Percentiles rank a stretch among this genome's conserved stretches.
Evolutionary conservation across 1,284 basidiomycete species (phyloP).

Genomic region (Takashimella koratensis): DNA sequence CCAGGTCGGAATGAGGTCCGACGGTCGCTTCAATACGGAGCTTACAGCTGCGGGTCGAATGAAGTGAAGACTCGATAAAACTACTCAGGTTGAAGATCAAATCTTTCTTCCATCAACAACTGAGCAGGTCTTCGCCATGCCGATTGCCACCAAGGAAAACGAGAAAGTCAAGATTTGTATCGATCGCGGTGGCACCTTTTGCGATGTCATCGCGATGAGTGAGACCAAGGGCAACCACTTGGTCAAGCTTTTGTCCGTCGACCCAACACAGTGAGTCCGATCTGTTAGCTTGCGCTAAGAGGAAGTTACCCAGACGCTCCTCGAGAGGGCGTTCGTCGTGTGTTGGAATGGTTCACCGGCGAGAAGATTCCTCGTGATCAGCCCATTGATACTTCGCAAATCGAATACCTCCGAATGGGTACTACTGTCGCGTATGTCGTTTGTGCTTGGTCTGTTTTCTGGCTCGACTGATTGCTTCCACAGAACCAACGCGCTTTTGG

Average conservation of each 20-base stretch:
- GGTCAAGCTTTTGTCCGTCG: conserved; percentile 9
- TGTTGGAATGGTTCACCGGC: conserved; percentile 73
- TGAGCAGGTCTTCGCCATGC: conserved; percentile 2
- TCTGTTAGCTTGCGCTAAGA: neutral
- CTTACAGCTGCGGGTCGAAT: too few species aligned
- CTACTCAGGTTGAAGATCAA: neutral
- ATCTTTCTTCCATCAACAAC: neutral
- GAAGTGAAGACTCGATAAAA: too few species aligned
- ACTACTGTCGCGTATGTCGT: conserved; percentile 27
- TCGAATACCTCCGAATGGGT: conserved; percentile 32
- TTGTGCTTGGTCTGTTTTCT: too few species aligned
- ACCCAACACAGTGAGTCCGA: neutral
- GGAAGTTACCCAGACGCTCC: conserved; percentile 87
- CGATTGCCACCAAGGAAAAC: conserved; percentile 1
- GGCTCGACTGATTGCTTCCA: conserved; percentile 42
- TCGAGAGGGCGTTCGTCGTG: conserved; percentile 79
- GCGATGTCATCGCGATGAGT: conserved; percentile 14
- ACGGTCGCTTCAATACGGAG: too few species aligned
- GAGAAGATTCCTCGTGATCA: conserved; percentile 40
- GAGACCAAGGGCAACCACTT: conserved; percentile 9
- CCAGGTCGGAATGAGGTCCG: too few species aligned
- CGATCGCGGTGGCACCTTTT: conserved; percentile 15
- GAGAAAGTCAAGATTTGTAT: conserved; percentile 15
- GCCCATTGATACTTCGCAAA: conserved; percentile 46
- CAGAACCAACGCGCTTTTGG: conserved; percentile 85